Evolutionary conservation across 495 filamentous ascomycete genomes (phyloP).

Genomic region (Achaetomiella virescens): DNA sequence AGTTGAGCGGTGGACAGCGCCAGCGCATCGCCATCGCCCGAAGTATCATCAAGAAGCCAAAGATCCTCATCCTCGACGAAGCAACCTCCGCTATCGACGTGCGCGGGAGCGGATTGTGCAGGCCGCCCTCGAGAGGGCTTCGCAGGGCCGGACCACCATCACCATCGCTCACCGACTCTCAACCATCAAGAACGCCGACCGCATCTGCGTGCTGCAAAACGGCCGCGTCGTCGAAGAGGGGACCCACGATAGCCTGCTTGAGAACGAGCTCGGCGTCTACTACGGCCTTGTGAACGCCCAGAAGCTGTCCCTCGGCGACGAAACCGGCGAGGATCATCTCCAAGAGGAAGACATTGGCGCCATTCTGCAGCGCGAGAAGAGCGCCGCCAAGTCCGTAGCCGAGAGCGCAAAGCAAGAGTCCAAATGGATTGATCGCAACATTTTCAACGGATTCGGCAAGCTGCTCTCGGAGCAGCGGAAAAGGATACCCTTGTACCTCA

Average conservation of each 20-base stretch:
- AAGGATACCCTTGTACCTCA: slow-evolving; percentile 31
- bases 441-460: slow-evolving; percentile 43
- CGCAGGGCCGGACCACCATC: slow-evolving; percentile 66
- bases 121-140: slow-evolving; percentile 59
- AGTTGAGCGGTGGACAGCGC: slow-evolving; percentile 49
- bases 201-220: slow-evolving; percentile 62
- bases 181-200: slow-evolving; percentile 65
- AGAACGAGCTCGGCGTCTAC: slow-evolving; percentile 47
- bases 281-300: slow-evolving; percentile 49
- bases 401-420: slow-evolving; percentile 16
- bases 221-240: slow-evolving; percentile 58
- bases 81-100: slow-evolving; percentile 74
- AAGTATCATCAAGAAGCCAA: slow-evolving; percentile 65
- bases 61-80: slow-evolving; percentile 76
- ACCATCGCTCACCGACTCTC: slow-evolving; percentile 69
- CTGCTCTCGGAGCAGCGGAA: slow-evolving; percentile 40
- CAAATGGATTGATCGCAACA: slow-evolving; percentile 30
- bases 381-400: slow-evolving; percentile 33
- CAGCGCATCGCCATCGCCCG: slow-evolving; percentile 70
- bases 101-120: slow-evolving; percentile 64
- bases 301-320: slow-evolving; percentile 37
- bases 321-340: slow-evolving; percentile 19
- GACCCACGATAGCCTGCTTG: slow-evolving; percentile 59
- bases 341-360: slow-evolving; percentile 38
- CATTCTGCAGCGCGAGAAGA: slow-evolving; percentile 43